A percentile compares a stretch with the other conserved stretches of the same genome.
These are phyloP conservation scores for Aspergillus sp. DNA, from an alignment of 2,329 filamentous ascomycete genomes.

Conservation along the genomic window DNA sequence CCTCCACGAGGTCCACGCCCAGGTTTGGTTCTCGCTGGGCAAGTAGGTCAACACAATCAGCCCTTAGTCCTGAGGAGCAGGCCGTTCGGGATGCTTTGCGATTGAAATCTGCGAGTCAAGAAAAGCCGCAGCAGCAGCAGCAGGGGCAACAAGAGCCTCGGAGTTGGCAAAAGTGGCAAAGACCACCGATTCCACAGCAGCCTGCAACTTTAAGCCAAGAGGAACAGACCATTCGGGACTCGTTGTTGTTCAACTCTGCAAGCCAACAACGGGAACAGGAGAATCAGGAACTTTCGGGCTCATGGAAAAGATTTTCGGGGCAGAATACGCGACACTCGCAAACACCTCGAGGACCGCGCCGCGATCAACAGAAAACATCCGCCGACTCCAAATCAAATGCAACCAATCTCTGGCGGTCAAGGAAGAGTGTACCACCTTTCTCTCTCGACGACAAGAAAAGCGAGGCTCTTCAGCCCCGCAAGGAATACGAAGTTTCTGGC, in stretches of 20 bases:
- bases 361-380: background rate
- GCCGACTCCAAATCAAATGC: background rate
- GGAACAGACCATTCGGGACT: constrained; percentile 31
- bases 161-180: background rate
- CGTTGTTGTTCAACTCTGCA: constrained; percentile 15
- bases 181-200: background rate
- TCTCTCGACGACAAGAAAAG: constrained; percentile 2
- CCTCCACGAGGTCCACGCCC: constrained; percentile 7
- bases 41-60: constrained; percentile 15
- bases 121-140: background rate
- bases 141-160: background rate
- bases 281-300: background rate
- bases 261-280: background rate
- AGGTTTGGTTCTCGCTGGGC: constrained; percentile 32
- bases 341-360: background rate
- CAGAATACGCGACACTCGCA: background rate
- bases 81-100: constrained; percentile 31
- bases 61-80: constrained; percentile 32
- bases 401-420: background rate
- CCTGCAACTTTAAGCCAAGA: constrained; percentile 27
- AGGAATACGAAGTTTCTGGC: constrained; percentile 7
- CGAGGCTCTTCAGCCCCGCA: constrained; percentile 13
- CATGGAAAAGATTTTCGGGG: background rate
- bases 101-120: constrained; percentile 6
- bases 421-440: background rate